Base-by-base conservation (phyloP, 257 asterid species). In the Linderniella brevidens region DNA sequence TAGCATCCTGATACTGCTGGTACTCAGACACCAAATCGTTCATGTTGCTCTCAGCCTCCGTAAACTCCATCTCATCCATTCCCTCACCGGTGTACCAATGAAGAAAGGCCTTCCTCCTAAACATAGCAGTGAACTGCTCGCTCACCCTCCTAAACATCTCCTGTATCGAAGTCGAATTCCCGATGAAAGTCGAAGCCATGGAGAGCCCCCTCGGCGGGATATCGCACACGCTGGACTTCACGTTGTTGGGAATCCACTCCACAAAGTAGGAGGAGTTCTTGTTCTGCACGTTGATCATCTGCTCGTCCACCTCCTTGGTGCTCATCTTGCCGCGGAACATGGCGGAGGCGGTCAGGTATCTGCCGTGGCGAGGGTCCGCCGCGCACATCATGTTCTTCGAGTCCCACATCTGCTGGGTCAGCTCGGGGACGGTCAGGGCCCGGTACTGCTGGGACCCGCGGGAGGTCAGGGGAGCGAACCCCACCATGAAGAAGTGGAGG, bases 221-320 rank as follows among this genome's bases (percentile, higher is more conserved):
- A 64, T 82, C 93, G 59, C 93, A 82, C 13, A 78, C 93, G 20
- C 93, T 81, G 13, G 93, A 81, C 38, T 81, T 81, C 51, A 81
- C 93, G 12, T 81, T 81, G 73, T 81, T 81, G 19, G 93, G 93
- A 37, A 80, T 80, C 93, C 93, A 80, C 55, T 80, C 92, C 11
- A 80, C 93, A 19, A 80, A 80, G 78, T 80, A 77, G 0, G 93
- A 80, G n/a, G 88, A 80, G 80, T 80, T 80, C 78, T 80, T 80
- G 64, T 80, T 80, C 53, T 77, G 93, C 14, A 80, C 85, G 19
- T 80, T 77, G 32, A 79, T 79, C 92, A 79, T 79, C 51, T 79
- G 92, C 13, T 79, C 92, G 18, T 79, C 92, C 4, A 25, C 32
- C 32, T 25, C 32, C 32, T 25, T 25, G 3, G 32, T 25, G 32